Evolutionary conservation across 2,329 filamentous ascomycete species (phyloP), one percentile per base, ranked within the genome.

Genomic region (Cladophialophora exuberans): DNA sequence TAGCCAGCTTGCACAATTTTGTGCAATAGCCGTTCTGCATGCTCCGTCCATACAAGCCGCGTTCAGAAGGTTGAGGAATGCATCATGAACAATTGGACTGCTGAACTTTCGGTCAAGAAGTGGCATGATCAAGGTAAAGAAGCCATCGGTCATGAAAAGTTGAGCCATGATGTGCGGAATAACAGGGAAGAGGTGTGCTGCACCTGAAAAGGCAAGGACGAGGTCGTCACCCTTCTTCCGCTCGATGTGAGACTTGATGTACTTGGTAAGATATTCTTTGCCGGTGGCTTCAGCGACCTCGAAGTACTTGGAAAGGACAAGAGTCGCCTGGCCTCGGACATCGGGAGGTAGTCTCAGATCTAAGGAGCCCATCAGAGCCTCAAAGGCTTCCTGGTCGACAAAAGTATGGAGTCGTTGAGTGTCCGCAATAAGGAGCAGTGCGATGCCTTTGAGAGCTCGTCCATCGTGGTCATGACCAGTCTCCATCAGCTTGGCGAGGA

Each of bases 171-270:
- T 81, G 52, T 86, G 82, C 2, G 90, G 88, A 2, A 89, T 84
- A 48, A 99, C 82, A 1, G 94, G 92, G 69, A 99, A 99, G 6
- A 95, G 83, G 18, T 86, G 84, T 1, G 91, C 85, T 4, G 91
- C 90, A n/a, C 92, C 91, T 49, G 92, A 97, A 70, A 97, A 97
- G 4, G 92, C 92, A 45, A 94, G 80, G 51, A 96, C 90, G 62
- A 95, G 84, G 71, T 96, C 90, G 66, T 97, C 92, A 61, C 91
- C 89, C 20, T 88, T 93, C 48, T 86, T 86, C 60, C 87, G 85
- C 62, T 82, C 75, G 13, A 96, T 79, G 49, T 87, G 84, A 13
- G 82, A 77, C 50, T 85, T 85, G 69, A 97, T 88, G 69, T 94
- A 93, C 4, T 82, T 81, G 4, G 83, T 82, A 45, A 97, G 83